Evolutionary conservation across 108 stramenopile species (phyloP), one percentile per base, ranked within the genome.

Genomic region (Pseudonitzschia multiseries): DNA sequence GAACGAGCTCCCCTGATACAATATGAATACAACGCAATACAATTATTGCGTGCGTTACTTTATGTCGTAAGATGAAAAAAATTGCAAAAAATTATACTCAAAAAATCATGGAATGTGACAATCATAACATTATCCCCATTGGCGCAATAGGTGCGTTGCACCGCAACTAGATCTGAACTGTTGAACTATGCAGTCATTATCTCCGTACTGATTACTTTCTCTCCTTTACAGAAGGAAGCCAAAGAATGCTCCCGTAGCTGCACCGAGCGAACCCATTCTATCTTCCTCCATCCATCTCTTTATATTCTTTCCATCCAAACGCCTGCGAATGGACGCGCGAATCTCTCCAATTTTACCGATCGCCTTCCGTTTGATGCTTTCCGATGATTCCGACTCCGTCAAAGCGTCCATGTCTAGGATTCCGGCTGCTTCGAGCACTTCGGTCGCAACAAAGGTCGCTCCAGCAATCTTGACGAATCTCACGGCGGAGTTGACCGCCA

Each of bases 391-490:
- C n/a, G 41, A 46, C 13, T 61, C 56, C 22, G 43, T 17, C 0
- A 28, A 12, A 28, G 60, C 20, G 1, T 78, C 50, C 66, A 68
- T 70, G 9, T 86, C 82, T 13, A 87, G 54, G 0, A 80, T 54
- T 33, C 83, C 86, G 14, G 73, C 83, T 1, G 78, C 69, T 72
- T 87, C 75, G 66, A 87, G 57, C 8, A 71, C 82, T 54, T 84
- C 86, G 20, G 86, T 65, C 77, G 83, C 83, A 31, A 87, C 68
- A 73, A 82, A 87, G 50, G 78, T 75, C n/a, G 83, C 83, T 17
- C 81, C 86, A 21, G 81, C 86, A 31, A 84, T 33, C 59, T 87
- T 87, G 63, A 82, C 66, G 9, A 72, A 75, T 40, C 36, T 56
- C 21, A 83, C 80, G 18, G 78, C 83, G 6, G 79, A 79, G 2